Conservation (phyloP, 805 yeast species). For the Hanseniaspora taiwanica region DNA sequence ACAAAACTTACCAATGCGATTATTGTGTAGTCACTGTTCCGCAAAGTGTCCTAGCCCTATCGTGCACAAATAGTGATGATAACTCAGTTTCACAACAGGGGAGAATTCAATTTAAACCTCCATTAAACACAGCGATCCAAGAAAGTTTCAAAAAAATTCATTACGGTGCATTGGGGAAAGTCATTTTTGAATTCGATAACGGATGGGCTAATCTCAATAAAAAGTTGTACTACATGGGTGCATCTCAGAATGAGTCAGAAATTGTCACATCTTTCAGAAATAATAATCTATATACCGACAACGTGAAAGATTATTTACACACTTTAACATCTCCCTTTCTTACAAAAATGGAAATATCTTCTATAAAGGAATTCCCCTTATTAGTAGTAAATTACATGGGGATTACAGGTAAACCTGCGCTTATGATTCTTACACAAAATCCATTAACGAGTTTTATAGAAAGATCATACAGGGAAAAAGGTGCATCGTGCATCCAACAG, state of each 20-base stretch:
- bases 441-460: constrained; percentile 55
- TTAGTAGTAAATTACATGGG: constrained; percentile 47
- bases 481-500: constrained; percentile 32
- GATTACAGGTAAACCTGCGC: constrained; percentile 34
- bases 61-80: constrained; percentile 9
- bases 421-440: constrained; percentile 58
- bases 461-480: constrained; percentile 27
- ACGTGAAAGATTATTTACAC: not conserved
- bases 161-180: constrained; percentile 62
- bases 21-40: constrained; percentile 67
- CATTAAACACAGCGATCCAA: constrained; percentile 33
- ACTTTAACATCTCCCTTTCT: not conserved
- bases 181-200: constrained; percentile 50
- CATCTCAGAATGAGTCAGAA: not conserved
- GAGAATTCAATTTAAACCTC: constrained; percentile 42
- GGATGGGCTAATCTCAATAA: constrained; percentile 46
- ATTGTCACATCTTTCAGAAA: constrained; percentile 2
- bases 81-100: too few species aligned
- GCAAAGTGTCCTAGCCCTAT: constrained; percentile 47
- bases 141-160: constrained; percentile 36
- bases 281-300: not conserved
- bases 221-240: constrained; percentile 5
- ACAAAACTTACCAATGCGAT: constrained; percentile 28
- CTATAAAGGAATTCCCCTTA: constrained; percentile 30
- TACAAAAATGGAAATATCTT: not conserved